These are phyloP conservation scores for Fusarium sp. DNA, from an alignment of 2,329 filamentous ascomycete genomes.

Conservation along the genomic window DNA sequence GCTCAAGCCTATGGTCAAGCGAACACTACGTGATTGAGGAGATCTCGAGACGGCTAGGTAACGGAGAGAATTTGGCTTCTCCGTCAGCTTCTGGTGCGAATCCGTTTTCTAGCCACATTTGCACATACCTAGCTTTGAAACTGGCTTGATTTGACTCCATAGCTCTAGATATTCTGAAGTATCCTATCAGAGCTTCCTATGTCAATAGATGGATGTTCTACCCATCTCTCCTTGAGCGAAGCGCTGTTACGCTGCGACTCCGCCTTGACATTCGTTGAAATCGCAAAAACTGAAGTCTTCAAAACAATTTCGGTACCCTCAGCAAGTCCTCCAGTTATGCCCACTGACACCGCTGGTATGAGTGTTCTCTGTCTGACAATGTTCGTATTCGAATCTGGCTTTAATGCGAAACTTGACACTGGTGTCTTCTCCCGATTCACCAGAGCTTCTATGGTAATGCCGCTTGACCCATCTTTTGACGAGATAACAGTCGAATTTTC, in stretches of 20 bases:
- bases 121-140: neutral
- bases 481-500: slow-evolving; percentile 13
- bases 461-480: slow-evolving; percentile 26
- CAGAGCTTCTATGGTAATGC: slow-evolving; percentile 3
- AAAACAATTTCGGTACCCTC: slow-evolving; percentile 5
- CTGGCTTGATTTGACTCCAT: neutral
- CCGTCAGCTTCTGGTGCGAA: no score
- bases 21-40: slow-evolving; percentile 8
- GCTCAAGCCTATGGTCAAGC: slow-evolving; percentile 59
- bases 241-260: fast-evolving
- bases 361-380: slow-evolving; percentile 34
- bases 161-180: neutral
- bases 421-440: fast-evolving
- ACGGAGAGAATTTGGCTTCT: no score
- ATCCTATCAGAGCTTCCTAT: neutral
- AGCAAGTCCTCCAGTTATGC: neutral
- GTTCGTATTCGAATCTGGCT: slow-evolving; percentile 43
- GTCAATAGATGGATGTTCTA: neutral
- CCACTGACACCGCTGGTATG: slow-evolving; percentile 22
- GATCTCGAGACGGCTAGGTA: no score
- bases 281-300: slow-evolving; percentile 23
- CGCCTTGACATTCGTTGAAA: neutral
- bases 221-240: slow-evolving; percentile 23
- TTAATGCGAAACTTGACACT: slow-evolving; percentile 20
- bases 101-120: no score